Evolutionary conservation across 2,329 filamentous ascomycete species (phyloP).

Genomic region (Colletotrichum chrysophilum): DNA sequence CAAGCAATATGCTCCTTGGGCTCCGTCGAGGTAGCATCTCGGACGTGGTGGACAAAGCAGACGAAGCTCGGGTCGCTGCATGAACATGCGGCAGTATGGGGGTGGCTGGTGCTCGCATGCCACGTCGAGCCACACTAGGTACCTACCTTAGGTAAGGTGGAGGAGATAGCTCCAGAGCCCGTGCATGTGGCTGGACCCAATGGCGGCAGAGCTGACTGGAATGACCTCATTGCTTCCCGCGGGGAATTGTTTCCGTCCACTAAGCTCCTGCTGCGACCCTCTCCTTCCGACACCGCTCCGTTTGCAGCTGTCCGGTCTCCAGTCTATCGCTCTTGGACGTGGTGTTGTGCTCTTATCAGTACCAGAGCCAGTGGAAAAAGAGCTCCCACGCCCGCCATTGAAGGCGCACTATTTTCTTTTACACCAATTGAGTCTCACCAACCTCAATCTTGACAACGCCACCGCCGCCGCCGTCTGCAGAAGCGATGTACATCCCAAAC

Average conservation of each 20-base stretch:
- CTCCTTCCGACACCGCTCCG: slow-evolving; percentile 17
- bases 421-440: background rate
- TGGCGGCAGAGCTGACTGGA: background rate
- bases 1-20: background rate
- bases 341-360: background rate
- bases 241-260: background rate
- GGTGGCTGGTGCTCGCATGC: slow-evolving; percentile 7
- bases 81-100: slow-evolving; percentile 2
- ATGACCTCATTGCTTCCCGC: slow-evolving; percentile 12
- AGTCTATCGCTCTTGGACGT: background rate
- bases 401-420: background rate
- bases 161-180: background rate
- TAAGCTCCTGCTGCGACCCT: background rate
- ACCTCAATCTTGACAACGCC: background rate
- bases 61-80: slow-evolving; percentile 9
- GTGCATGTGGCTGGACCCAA: slow-evolving; percentile 7
- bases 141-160: no score
- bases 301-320: background rate
- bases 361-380: background rate
- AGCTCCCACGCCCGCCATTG: background rate
- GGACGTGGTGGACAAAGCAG: background rate
- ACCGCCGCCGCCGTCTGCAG: background rate
- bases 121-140: background rate
- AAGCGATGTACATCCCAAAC: slow-evolving; percentile 3
- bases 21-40: background rate